Percentiles rank a stretch among this genome's conserved stretches.
phyloP scores from a whole-genome alignment of 257 asterid genomes.

The Buddleja alternifolia region DNA sequence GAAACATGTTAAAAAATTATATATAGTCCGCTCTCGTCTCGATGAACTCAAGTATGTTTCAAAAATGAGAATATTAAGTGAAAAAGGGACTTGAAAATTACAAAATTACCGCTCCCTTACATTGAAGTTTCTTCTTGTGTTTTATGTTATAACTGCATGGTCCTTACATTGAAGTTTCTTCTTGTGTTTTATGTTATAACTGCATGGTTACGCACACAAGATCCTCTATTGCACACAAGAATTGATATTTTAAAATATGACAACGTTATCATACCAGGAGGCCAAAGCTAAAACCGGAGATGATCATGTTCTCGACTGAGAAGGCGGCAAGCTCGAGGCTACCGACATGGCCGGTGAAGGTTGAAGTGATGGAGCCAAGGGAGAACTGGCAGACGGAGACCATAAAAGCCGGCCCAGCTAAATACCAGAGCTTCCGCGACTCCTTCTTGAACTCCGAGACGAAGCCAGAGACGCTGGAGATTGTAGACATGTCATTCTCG shows the following conservation, averaged over 20 bases:
- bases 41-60: too few relatives aligned
- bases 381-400: conserved; percentile 38
- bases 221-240: too few relatives aligned
- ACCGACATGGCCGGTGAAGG: conserved; percentile 36
- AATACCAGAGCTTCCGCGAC: conserved; percentile 31
- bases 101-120: too few relatives aligned
- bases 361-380: conserved; percentile 32
- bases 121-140: too few relatives aligned
- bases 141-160: too few relatives aligned
- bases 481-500: conserved; percentile 25
- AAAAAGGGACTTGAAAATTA: too few relatives aligned
- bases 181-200: too few relatives aligned
- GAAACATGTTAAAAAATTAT: too few relatives aligned
- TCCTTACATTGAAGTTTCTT: too few relatives aligned
- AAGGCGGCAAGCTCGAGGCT: conserved; percentile 36
- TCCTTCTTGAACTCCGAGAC: conserved; percentile 19
- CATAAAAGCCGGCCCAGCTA: conserved; percentile 35
- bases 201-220: too few relatives aligned
- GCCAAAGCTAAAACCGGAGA: conserved; percentile 30
- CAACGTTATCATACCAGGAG: conserved; percentile 4
- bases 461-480: conserved; percentile 15
- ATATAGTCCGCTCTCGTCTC: too few relatives aligned
- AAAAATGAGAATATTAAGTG: too few relatives aligned
- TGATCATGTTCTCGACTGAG: conserved; percentile 31
- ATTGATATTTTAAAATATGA: neutral